Base-by-base conservation (phyloP, 2,329 filamentous ascomycete genomes). In the Claviceps sp. region DNA sequence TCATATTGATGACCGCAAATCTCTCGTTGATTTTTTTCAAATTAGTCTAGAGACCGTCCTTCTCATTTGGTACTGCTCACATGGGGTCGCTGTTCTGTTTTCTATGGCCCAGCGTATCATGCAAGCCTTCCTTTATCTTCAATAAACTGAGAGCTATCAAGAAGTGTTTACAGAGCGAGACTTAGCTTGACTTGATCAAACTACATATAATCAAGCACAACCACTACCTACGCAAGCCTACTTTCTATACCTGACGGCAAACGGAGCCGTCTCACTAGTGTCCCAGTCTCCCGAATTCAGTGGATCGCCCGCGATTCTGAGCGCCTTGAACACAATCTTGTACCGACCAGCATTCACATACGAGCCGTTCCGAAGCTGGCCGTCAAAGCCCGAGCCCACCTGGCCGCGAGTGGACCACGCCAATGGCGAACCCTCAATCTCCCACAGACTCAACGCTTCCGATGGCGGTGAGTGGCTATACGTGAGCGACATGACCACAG, bases 281-380 rank as follows among this genome's bases (percentile, higher is more conserved):
- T 74, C 71, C 55, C 71, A 75, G 50, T 75, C 70, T 5, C 58
- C 59, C 0, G 58, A 50, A 53, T 65, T 58, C 3, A 60, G 55
- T 6, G 59, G 54, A 51, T 75, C 63, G 8, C 73, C 72, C 51
- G 70, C 72, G 53, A 75, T 64, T 56, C 67, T 68, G 51, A 75
- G 62, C 22, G 71, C 67, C 57, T 66, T 66, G 49, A 73, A 60
- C 3, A 60, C 63, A 44, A 75, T 60, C 61, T 67, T 70, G 64
- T 76, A 75, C 6, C 54, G 52, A 11, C 72, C 73, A 6, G 65
- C 61, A 7, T 69, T 65, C 5, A 64, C 71, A 49, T 69, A 72
- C 0, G 53, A 61, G 20, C 69, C 71, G 14, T 70, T 65, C 0
- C 62, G 61, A 6, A 75, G 58, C 47, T 59, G 59, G 29, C 73